Evolutionary conservation across 2,329 filamentous ascomycete species (phyloP), one percentile per base, ranked within the genome.

Genomic region (Paecilomyces variotii): DNA sequence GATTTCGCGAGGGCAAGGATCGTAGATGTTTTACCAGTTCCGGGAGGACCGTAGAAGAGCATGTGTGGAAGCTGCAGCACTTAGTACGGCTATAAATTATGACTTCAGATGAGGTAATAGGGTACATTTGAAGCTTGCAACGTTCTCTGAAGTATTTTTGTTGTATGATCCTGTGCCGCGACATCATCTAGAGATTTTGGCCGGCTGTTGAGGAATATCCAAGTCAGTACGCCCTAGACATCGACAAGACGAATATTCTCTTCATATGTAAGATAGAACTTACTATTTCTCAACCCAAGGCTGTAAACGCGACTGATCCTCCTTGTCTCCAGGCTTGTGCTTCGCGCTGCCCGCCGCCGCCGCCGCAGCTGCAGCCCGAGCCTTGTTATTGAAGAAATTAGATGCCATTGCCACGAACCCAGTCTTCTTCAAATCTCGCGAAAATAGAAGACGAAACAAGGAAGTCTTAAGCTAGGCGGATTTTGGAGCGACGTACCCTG

Each of bases 271-370:
- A n/a, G 6, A 4, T 4, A 1, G 12, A 28, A 62, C 72, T 58
- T 80, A 96, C 93, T 97, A 97, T 89, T 97, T 97, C 80, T 97
- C 94, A 56, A 97, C 93, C 94, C 94, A 99, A 68, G 94, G 94
- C 70, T 97, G 93, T 65, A 87, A 80, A 69, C 84, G 83, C 65
- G 82, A 82, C 30, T 80, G 80, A 60, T 89, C 85, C 70, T 84
- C 87, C 69, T 80, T 82, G 59, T 78, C 82, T 63, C 86, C 82
- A 57, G 80, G 75, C 75, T 93, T 96, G 56, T 82, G 82, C 52
- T 87, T 85, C 24, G 82, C 76, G 59, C 81, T 82, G 73, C 84
- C 88, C 49, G 84, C 79, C 1, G 80, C 82, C n/a, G 89, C 87
- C 10, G 87, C 89, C 57, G 88, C 89, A 70, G 91, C 91, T 35